phyloP scores from a whole-genome alignment of 2,329 filamentous ascomycete species.

The Ophiostoma sp. region DNA sequence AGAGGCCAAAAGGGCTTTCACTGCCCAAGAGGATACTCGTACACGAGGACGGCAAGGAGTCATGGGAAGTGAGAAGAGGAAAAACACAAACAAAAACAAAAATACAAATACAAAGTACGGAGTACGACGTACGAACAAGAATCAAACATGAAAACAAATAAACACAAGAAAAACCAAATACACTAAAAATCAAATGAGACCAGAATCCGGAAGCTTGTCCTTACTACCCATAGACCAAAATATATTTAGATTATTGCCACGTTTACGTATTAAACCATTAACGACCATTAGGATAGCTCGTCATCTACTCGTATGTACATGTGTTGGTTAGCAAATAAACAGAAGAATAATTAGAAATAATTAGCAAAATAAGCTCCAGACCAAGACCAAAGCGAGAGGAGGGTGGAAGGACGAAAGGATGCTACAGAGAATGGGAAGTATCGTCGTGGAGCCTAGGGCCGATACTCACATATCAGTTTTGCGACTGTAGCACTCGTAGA shows the following conservation, averaged over 20 bases:
- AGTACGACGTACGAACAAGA: not conserved
- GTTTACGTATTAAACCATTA: not conserved
- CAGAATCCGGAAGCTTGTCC: not conserved
- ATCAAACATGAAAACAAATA: not conserved
- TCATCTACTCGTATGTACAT: not conserved
- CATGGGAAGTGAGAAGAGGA: not conserved
- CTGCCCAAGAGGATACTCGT: too few species aligned
- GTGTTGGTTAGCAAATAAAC: not conserved
- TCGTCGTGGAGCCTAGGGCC: not conserved
- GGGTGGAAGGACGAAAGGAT: not conserved
- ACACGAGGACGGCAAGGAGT: too few species aligned
- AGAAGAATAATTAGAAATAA: not conserved
- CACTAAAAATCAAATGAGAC: not conserved
- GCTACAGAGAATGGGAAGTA: not conserved
- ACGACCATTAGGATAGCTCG: not conserved
- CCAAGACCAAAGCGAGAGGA: not conserved
- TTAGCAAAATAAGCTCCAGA: not conserved
- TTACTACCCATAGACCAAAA: not conserved
- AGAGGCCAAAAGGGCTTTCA: not conserved
- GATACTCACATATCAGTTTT: not conserved
- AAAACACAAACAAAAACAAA: not conserved
- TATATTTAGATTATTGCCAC: not conserved
- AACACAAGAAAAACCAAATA: not conserved
- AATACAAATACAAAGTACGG: not conserved
- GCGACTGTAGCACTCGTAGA: too few species aligned